phyloP scores from a whole-genome alignment of 371 early-diverging fungal genomes.

The Mucor circinelloides region DNA sequence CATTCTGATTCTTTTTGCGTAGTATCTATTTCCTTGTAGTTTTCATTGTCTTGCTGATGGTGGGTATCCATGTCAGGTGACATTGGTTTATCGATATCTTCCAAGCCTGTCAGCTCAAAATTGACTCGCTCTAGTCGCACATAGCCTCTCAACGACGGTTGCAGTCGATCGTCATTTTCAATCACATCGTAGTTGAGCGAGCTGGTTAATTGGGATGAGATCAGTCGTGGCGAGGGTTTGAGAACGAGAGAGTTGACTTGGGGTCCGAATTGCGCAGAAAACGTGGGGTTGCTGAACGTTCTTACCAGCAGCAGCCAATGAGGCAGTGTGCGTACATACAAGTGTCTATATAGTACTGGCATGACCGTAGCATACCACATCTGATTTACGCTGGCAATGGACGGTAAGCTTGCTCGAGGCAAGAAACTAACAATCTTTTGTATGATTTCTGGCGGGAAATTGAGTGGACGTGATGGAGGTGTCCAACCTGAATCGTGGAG shows the following conservation, averaged over 20 bases:
- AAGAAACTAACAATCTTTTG: conserved; percentile 23
- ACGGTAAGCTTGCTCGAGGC: conserved; percentile 31
- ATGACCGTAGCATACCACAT: conserved; percentile 36
- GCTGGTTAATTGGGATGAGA: conserved; percentile 26
- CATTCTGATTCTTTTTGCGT: conserved; percentile 46
- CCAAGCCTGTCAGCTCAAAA: conserved; percentile 35
- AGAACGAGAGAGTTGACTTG: conserved; percentile 32
- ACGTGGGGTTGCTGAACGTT: conserved; percentile 5
- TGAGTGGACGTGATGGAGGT: background rate
- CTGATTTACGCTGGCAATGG: conserved; percentile 18
- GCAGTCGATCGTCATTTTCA: conserved; percentile 22
- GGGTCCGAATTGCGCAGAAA: conserved; percentile 10
- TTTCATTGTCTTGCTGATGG: conserved; percentile 16
- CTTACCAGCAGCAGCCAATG: conserved; percentile 33
- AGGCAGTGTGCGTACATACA: conserved; percentile 33
- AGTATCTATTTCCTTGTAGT: conserved; percentile 39
- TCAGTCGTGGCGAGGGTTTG: conserved; percentile 33
- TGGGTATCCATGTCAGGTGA: background rate
- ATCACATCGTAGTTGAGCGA: conserved; percentile 11
- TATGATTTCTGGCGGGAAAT: conserved; percentile 38
- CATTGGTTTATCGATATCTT: conserved; percentile 20
- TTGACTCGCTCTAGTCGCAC: conserved; percentile 31
- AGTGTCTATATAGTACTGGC: conserved; percentile 35
- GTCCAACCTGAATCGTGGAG: background rate
- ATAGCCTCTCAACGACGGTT: conserved; percentile 27